Conservation (phyloP, 2,329 filamentous ascomycete genomes). For the Aspergillus fischeri region DNA sequence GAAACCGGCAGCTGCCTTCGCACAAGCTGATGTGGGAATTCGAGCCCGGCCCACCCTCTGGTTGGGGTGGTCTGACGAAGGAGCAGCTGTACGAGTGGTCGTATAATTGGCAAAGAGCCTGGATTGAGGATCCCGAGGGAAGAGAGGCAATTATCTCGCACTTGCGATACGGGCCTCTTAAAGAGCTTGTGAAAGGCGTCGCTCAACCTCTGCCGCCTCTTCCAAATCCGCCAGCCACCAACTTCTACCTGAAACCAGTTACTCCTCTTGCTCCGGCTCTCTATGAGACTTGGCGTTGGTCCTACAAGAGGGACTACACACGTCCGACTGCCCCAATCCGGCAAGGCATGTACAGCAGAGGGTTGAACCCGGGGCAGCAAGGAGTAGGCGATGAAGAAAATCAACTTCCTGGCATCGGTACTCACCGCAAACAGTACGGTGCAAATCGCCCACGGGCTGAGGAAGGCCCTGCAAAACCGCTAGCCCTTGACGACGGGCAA, state of each 20-base stretch:
- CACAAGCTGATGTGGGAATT: slow-evolving; percentile 14
- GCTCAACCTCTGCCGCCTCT: slow-evolving; percentile 21
- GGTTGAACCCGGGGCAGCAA: not conserved
- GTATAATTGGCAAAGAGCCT: slow-evolving; percentile 15
- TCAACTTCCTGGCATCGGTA: not conserved
- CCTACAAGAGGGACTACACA: slow-evolving; percentile 5
- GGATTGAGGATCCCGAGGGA: slow-evolving; percentile 10
- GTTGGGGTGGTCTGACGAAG: slow-evolving; percentile 1
- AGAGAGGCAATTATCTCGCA: slow-evolving; percentile 10
- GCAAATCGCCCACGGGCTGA: not conserved
- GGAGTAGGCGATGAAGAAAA: slow-evolving; percentile 1
- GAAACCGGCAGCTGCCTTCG: not conserved
- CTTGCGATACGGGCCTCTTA: slow-evolving; percentile 3
- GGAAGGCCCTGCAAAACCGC: not conserved
- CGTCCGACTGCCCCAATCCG: slow-evolving; percentile 6
- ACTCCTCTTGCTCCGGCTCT: not conserved
- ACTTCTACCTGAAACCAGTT: not conserved
- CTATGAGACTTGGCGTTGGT: not conserved
- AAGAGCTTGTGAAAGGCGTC: slow-evolving; percentile 5
- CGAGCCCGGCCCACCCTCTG: slow-evolving; percentile 13
- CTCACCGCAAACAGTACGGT: slow-evolving; percentile 6
- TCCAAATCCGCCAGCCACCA: slow-evolving; percentile 9
- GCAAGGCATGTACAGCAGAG: not conserved
- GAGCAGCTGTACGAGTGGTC: slow-evolving; percentile 17
- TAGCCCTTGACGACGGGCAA: not conserved